phyloP scores from a whole-genome alignment of 2,329 filamentous ascomycete genomes.

The Ceratocystis lukuohia region DNA sequence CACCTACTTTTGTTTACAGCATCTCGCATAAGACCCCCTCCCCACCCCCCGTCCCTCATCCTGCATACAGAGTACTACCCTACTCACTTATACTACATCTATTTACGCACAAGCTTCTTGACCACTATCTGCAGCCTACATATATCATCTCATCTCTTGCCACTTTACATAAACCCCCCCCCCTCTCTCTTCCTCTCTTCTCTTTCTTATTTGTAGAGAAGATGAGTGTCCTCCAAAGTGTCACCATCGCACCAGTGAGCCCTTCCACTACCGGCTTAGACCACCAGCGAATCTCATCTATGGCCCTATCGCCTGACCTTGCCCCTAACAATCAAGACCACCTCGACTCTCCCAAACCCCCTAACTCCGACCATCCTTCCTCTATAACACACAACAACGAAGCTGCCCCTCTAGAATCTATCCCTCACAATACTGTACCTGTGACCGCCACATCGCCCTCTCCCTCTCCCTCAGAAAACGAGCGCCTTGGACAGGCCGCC shows the following conservation, averaged over 20 bases:
- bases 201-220: background rate
- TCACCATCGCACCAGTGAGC: background rate
- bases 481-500: conserved; percentile 33
- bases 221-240: conserved; percentile 9
- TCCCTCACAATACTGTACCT: background rate
- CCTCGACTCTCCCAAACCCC: conserved; percentile 37
- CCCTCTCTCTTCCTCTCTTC: background rate
- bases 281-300: conserved; percentile 4
- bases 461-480: conserved; percentile 8
- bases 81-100: background rate
- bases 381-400: background rate
- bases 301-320: background rate
- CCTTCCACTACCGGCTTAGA: background rate
- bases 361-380: conserved; percentile 27
- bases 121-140: background rate
- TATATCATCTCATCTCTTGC: background rate
- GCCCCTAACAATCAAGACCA: conserved; percentile 29
- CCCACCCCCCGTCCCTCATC: background rate
- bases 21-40: background rate
- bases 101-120: background rate
- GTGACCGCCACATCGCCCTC: conserved; percentile 18
- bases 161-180: background rate
- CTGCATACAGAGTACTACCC: background rate
- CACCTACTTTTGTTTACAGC: conserved; percentile 3
- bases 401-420: background rate